phyloP scores from a whole-genome alignment of 306 rosid species.

The Trifolium pratense region DNA sequence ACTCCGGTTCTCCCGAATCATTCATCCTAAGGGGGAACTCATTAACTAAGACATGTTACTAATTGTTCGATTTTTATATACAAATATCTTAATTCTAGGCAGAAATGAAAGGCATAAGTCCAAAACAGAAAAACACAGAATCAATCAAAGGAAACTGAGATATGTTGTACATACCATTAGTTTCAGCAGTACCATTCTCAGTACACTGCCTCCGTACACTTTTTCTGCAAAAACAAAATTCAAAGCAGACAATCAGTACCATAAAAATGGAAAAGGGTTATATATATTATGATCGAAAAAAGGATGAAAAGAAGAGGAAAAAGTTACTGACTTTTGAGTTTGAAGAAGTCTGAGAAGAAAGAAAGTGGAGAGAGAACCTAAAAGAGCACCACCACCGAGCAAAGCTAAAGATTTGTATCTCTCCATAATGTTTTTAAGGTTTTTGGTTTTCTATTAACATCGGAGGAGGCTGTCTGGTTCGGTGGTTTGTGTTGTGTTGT shows the following conservation, averaged over 20 bases:
- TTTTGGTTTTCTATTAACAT: not conserved
- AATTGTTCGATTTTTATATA: not conserved
- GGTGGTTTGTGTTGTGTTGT: conserved; percentile 10
- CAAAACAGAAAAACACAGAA: not conserved
- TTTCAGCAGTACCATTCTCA: conserved; percentile 37
- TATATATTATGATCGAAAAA: not conserved
- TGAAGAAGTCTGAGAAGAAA: conserved; percentile 68
- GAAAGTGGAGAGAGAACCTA: conserved; percentile 82
- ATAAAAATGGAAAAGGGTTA: not conserved
- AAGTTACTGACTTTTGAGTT: conserved; percentile 56
- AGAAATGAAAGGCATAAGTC: conserved; percentile 17
- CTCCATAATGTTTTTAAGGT: conserved; percentile 54
- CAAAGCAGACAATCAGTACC: not conserved
- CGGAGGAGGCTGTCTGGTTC: conserved; percentile 7
- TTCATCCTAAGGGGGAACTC: too few species aligned
- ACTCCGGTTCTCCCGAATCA: too few species aligned
- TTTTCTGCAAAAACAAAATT: conserved; percentile 49
- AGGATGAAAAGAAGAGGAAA: not conserved
- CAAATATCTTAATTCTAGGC: conserved; percentile 14
- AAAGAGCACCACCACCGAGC: conserved; percentile 72
- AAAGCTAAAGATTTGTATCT: conserved; percentile 58
- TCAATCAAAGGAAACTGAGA: conserved; percentile 8
- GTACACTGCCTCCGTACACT: conserved; percentile 34
- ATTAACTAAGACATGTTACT: too few species aligned
- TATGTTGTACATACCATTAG: conserved; percentile 40